A percentile compares a stretch with the other conserved stretches of the same genome.
phyloP scores from a whole-genome alignment of 78 protist genomes.

The Dictyostelium brefeldianum region DNA sequence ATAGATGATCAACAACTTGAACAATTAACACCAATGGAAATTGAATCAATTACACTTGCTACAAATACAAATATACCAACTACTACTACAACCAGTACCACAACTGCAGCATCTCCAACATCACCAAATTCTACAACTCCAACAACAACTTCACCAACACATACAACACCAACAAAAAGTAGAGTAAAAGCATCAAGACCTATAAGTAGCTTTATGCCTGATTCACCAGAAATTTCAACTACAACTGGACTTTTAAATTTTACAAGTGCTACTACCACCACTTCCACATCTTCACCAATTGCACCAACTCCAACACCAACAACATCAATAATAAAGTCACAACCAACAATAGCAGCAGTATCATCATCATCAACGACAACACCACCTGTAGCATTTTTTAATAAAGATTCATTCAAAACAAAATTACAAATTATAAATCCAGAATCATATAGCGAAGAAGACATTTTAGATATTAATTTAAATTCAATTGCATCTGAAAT shows the following conservation, averaged over 20 bases:
- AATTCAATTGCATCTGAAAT: conserved; percentile 6
- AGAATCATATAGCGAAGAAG: neutral
- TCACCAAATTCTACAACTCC: neutral
- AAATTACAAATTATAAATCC: conserved; percentile 20
- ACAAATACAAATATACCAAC: no score
- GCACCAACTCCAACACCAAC: neutral
- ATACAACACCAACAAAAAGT: neutral
- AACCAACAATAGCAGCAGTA: neutral
- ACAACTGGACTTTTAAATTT: no score
- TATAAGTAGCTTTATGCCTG: no score
- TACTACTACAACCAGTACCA: neutral
- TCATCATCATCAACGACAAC: no score
- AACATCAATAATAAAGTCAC: neutral
- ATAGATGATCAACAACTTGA: no score
- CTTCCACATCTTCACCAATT: neutral
- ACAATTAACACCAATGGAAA: no score
- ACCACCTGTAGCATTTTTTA: neutral
- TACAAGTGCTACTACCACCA: no score
- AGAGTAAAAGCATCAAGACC: neutral
- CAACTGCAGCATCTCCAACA: neutral
- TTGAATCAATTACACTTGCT: no score
- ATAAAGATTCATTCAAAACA: conserved; percentile 20
- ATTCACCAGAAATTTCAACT: no score
- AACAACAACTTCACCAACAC: neutral
- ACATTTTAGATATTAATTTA: neutral